Base-by-base conservation (phyloP, 768 basidiomycete genomes). In the Rhodotorula diobovata region DNA sequence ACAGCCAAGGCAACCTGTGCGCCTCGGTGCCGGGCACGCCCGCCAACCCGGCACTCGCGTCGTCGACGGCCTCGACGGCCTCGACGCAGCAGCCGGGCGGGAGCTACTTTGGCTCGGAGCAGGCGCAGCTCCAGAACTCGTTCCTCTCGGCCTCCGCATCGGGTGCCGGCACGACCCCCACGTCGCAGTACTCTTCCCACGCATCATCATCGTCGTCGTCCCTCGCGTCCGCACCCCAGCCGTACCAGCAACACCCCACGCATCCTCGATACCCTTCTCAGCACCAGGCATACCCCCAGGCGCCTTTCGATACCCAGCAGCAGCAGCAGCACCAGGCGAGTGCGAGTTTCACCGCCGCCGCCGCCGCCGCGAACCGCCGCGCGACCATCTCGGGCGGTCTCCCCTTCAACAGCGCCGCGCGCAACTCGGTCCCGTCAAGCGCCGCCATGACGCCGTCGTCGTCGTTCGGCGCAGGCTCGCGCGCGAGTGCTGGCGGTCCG, bases 381-480 rank as follows among this genome's bases (percentile, higher is more conserved):
- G 61, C 68, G 1, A 74, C 69, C 48, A 74, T 74, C 67, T 74
- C 73, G n/a, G 73, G 73, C 55, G 73, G 73, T 25, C 59, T 63
- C 11, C 67, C 73, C 4, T 74, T 71, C 56, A 45, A 45, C 58
- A 35, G 34, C 34, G 35, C 65, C 48, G 61, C 37, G 39, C 58
- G 39, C 58, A 43, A 32, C 41, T 43, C 57, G 64, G 39, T 28
- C 54, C 18, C 12, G 41, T 34, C n/a, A 28, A 25, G 55, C 59
- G 35, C 50, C 35, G 67, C 60, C 35, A 56, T 55, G 67, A 25
- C 67, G 20, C 41, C 67, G 34, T 68, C 67, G n/a, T 41, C 56
- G 35, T 56, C 60, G 32, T 59, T 67, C 59, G 25, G 43, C 25
- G 15, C 25, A 15, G 48, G 48, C 55, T 50, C 46, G 53, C n/a